These are phyloP conservation scores for Mortierella polycephala DNA, from an alignment of 371 early-diverging fungal species.

Conservation along the genomic window DNA sequence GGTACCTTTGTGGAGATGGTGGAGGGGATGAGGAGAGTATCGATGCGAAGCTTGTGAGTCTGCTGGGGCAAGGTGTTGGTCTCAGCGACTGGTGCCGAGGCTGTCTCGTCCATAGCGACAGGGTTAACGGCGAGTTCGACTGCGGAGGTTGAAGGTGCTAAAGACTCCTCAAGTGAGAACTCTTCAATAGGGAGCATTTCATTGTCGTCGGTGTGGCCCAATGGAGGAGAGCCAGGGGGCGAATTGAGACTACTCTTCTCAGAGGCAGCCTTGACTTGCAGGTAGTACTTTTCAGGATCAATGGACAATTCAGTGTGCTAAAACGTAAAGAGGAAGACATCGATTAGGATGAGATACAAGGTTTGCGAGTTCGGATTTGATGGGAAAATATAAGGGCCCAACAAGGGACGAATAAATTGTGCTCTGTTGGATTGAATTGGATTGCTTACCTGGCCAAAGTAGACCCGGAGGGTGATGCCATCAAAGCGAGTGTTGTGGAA, in stretches of 20 bases:
- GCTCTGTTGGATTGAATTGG: background rate
- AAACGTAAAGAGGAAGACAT: slow-evolving; percentile 5
- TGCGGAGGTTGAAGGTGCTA: slow-evolving; percentile 1
- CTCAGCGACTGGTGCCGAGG: slow-evolving; percentile 7
- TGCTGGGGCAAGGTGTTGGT: slow-evolving; percentile 3
- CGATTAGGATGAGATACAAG: background rate
- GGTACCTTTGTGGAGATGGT: slow-evolving; percentile 1
- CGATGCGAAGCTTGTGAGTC: slow-evolving; percentile 37
- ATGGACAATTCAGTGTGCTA: slow-evolving; percentile 62
- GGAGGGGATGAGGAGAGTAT: slow-evolving; percentile 17
- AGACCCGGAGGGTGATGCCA: slow-evolving; percentile 60
- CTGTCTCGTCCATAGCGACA: background rate
- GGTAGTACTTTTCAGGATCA: slow-evolving; percentile 57
- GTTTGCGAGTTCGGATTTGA: too few relatives aligned
- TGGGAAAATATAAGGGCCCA: too few relatives aligned
- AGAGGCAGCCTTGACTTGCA: slow-evolving; percentile 65
- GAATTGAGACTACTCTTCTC: slow-evolving; percentile 69
- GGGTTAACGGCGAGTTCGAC: background rate
- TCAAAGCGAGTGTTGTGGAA: slow-evolving; percentile 55
- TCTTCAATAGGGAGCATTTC: slow-evolving; percentile 69
- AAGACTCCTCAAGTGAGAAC: slow-evolving; percentile 21
- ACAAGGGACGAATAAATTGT: background rate
- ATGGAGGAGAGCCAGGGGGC: slow-evolving; percentile 87
- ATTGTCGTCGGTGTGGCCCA: slow-evolving; percentile 77
- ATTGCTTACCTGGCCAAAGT: slow-evolving; percentile 61